phyloP scores from a whole-genome alignment of 768 basidiomycete genomes.

The Cystofilobasidium capitatum region DNA sequence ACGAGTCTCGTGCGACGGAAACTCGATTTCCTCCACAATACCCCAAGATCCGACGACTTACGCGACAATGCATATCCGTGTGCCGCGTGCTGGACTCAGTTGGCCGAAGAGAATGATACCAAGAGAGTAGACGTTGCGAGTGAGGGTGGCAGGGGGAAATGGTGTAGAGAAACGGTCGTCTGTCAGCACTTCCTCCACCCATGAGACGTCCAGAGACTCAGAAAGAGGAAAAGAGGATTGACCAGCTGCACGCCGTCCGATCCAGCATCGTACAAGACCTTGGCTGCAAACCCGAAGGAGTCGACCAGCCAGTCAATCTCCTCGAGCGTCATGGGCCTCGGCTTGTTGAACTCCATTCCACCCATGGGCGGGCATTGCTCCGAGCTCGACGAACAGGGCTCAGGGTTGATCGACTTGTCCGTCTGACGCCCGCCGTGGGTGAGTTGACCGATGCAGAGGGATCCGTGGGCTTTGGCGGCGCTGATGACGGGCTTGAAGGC shows the following conservation, averaged over 20 bases:
- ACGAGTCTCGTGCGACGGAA: no score
- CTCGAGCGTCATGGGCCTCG: conserved; percentile 26
- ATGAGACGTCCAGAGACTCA: no score
- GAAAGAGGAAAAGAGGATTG: no score
- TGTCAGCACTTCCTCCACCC: no score
- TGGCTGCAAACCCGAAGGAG: conserved; percentile 30
- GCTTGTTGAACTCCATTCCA: conserved; percentile 33
- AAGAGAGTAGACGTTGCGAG: no score
- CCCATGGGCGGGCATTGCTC: conserved; percentile 26
- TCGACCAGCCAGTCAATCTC: conserved; percentile 32
- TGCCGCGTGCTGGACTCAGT: no score
- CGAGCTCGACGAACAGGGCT: conserved; percentile 32
- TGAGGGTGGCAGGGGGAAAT: no score
- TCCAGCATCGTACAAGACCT: conserved; percentile 30
- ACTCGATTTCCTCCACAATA: no score
- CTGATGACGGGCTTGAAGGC: conserved; percentile 40
- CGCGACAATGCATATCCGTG: neutral
- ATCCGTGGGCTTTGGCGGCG: conserved; percentile 32
- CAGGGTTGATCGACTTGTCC: conserved; percentile 28
- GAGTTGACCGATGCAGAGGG: conserved; percentile 35
- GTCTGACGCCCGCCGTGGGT: conserved; percentile 35
- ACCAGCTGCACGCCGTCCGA: conserved; percentile 28
- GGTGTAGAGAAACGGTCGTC: no score
- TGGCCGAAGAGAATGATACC: no score
- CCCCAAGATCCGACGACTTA: no score